These are phyloP conservation scores for Phyllosticta capitalensis DNA, from an alignment of 2,329 filamentous ascomycete species.

Conservation along the genomic window DNA sequence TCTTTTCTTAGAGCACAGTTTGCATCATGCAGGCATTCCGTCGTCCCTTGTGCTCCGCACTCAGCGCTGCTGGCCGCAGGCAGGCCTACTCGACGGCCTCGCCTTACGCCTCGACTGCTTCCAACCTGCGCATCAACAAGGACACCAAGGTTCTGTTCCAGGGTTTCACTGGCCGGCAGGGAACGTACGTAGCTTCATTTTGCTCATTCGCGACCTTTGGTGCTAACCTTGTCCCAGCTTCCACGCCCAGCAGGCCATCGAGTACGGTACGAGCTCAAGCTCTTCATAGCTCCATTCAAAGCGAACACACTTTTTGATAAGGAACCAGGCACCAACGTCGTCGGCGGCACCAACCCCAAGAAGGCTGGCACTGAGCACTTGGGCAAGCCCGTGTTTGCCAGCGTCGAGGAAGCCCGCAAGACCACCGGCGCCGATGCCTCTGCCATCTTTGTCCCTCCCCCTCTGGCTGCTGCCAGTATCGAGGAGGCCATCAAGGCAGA, in stretches of 20 bases:
- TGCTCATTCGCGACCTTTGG: not conserved
- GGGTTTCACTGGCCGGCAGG: constrained; percentile 95
- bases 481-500: constrained; percentile 93
- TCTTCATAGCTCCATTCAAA: not conserved
- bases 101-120: constrained; percentile 37
- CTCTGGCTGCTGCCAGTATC: constrained; percentile 85
- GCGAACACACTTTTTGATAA: constrained; percentile 7
- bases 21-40: constrained; percentile 78
- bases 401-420: constrained; percentile 79
- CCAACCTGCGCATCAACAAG: constrained; percentile 82
- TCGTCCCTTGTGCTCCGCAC: constrained; percentile 60
- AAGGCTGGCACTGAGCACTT: constrained; percentile 90
- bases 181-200: constrained; percentile 46
- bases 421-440: constrained; percentile 84
- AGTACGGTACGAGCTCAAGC: constrained; percentile 63
- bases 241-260: constrained; percentile 95
- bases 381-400: constrained; percentile 85
- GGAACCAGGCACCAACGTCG: constrained; percentile 76
- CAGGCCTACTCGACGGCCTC: constrained; percentile 67
- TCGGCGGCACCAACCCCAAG: constrained; percentile 98
- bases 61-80: constrained; percentile 58
- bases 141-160: constrained; percentile 95
- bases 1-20: constrained; percentile 8
- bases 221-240: constrained; percentile 52
- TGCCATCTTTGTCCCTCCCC: constrained; percentile 92